phyloP scores from a whole-genome alignment of 2,329 filamentous ascomycete genomes.

The Aspergillus pseudonomiae region DNA sequence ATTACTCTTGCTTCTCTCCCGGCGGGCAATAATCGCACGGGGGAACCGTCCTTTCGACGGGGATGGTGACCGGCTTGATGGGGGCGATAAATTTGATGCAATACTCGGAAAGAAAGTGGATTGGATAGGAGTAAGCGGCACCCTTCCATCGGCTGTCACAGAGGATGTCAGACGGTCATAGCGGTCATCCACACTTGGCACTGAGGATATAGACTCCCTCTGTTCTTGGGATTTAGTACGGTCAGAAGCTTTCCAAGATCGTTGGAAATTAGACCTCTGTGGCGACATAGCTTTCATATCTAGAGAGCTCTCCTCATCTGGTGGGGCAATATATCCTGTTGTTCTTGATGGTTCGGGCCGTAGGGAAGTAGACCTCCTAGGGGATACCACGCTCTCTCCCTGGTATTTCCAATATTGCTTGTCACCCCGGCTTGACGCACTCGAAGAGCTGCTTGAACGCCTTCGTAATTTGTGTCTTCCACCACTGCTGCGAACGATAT shows the following conservation, averaged over 20 bases:
- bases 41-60: conserved; percentile 61
- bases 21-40: conserved; percentile 45
- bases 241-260: conserved; percentile 4
- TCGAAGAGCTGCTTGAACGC: conserved; percentile 58
- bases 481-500: conserved; percentile 59
- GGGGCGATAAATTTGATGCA: conserved; percentile 65
- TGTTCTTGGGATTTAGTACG: conserved; percentile 59
- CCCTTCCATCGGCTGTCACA: conserved; percentile 51
- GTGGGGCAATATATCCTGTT: background rate
- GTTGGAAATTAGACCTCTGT: background rate
- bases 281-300: background rate
- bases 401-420: conserved; percentile 14
- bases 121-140: conserved; percentile 41
- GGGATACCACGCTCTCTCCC: conserved; percentile 1
- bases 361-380: conserved; percentile 13
- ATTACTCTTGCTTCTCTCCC: conserved; percentile 42
- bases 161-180: conserved; percentile 41
- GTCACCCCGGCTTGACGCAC: conserved; percentile 56
- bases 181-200: conserved; percentile 44
- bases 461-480: conserved; percentile 58
- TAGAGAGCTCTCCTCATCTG: background rate
- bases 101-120: conserved; percentile 59
- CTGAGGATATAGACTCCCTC: conserved; percentile 58
- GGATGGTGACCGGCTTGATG: conserved; percentile 65
- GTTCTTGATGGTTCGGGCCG: background rate